Evolutionary conservation across 2,329 filamentous ascomycete species (phyloP), one percentile per base, ranked within the genome.

Genomic region (Bipolaris bicolor): DNA sequence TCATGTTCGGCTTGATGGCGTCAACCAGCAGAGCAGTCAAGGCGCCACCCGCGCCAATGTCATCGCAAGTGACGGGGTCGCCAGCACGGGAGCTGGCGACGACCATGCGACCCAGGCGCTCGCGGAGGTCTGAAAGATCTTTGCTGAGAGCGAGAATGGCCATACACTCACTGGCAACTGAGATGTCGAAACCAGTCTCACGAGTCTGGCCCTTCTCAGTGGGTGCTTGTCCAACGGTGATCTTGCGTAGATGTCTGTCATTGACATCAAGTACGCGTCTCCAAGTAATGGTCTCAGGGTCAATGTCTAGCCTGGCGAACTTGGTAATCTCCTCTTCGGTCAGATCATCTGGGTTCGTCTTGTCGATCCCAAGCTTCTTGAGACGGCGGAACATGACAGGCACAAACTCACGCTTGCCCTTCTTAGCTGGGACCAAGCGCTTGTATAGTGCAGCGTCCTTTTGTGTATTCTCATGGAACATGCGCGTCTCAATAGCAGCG

Each of bases 131-230:
- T 31, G 83, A 81, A 60, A 98, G 83, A 74, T 89, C 87, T 63
- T 92, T 97, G 80, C 92, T 96, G 65, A 99, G 86, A 9, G 95
- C 95, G 55, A 99, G 87, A 60, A 99, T 96, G 60, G 95, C 95
- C 95, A 99, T 99, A 76, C 92, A 97, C 78, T 98, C 95, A 76
- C 91, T 96, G 40, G 95, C 95, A 29, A 99, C 95, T 0, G 94
- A 97, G 66, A 99, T 99, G 74, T 99, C 95, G 71, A 99, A 99
- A 43, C 91, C 93, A 31, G 95, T 98, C 77, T 95, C 86, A 61
- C 95, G 88, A 24, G 87, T 90, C 67, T 92, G 87, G 13, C 93
- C 93, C 81, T 92, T 96, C 79, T 99, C 95, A 0, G 94, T 97
- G 3, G 90, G 82, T 0, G 94, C 94, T 63, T 90, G 89, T 37